Percentiles rank a stretch among this genome's conserved stretches.
These are phyloP conservation scores for Boletus tylopilopsis DNA, from an alignment of 768 basidiomycete genomes.

Conservation along the genomic window DNA sequence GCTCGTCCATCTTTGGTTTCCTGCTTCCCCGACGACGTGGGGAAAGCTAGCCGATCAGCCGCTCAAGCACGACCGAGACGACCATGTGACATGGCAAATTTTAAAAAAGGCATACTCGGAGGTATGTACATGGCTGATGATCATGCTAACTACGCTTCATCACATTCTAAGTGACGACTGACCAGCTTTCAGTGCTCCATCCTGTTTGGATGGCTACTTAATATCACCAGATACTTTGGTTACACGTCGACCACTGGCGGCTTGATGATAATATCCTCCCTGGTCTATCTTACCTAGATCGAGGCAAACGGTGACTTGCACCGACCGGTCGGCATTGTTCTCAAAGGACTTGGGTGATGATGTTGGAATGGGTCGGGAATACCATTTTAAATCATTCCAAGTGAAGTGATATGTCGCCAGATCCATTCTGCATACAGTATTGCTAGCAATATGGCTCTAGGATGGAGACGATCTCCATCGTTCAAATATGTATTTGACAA, in stretches of 20 bases:
- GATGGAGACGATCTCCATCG: no score
- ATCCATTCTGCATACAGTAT: no score
- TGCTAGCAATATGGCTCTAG: no score
- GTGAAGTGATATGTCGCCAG: no score
- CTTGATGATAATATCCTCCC: not conserved
- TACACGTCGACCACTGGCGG: slow-evolving; percentile 9
- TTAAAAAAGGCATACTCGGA: slow-evolving; percentile 18
- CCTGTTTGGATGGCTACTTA: slow-evolving; percentile 6
- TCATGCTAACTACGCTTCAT: slow-evolving; percentile 7
- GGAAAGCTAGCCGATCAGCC: slow-evolving; percentile 27
- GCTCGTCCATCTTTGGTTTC: slow-evolving; percentile 34
- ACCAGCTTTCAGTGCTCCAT: slow-evolving; percentile 8
- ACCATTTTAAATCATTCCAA: no score
- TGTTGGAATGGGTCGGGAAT: no score
- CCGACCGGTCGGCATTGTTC: slow-evolving; percentile 23
- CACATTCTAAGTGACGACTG: slow-evolving; percentile 18
- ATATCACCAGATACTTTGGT: slow-evolving; percentile 22
- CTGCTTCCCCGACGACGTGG: slow-evolving; percentile 40
- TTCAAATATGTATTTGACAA: no score
- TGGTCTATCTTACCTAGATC: not conserved
- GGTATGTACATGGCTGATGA: slow-evolving; percentile 27
- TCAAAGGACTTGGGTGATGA: no score
- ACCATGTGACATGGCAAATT: slow-evolving; percentile 17
- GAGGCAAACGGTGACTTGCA: slow-evolving; percentile 10
- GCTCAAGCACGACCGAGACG: slow-evolving; percentile 39